Base-by-base conservation (phyloP, 2,329 filamentous ascomycete genomes). In the Arthrobotrys musiformis region DNA sequence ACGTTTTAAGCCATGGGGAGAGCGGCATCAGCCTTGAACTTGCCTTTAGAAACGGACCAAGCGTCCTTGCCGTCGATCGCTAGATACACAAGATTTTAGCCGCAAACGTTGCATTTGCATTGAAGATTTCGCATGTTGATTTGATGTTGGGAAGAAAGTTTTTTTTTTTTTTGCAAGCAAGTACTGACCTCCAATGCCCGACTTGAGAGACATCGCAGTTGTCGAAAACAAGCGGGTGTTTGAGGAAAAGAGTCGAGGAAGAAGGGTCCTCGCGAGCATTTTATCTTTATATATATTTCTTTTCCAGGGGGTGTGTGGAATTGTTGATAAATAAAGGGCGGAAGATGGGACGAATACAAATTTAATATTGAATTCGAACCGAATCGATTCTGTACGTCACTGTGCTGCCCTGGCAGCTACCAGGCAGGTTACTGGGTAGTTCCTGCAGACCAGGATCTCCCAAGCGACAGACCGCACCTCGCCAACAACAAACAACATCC, bases 41-140 rank as follows among this genome's bases (percentile, higher is more conserved):
- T 78, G 79, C 80, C 80, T 73, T 79, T 78, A 37, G 69, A 42
- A 11, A 81, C 69, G 17, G 79, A 79, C 80, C 80, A 81, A 37
- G 75, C 22, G 17, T 70, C 50, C 58, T 66, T 66, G 60, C 24
- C 60, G 35, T 70, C 60, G 40, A 56, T 44, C 7, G 60, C 73
- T 76, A 33, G 40, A 30, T 22, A 28, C 30, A 17, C 24, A 58
- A 33, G 5, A n/a, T 17, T 28, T 70, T 63, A 70, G 67, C 67
- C 40, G 58, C 37, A 37, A 62, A 54, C 40, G 17, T 28, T 50
- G 15, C n/a, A 62, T 58, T 48, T 44, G n/a, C n/a, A n/a, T n/a
- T n/a, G 35, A 33, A 54, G 44, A 42, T 28, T 61, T 28, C 26
- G 37, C 58, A 30, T 19, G 28, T 35, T 11, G 26, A 46, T 58